phyloP scores from a whole-genome alignment of 495 filamentous ascomycete species.

The Parachaetomium inaequale region DNA sequence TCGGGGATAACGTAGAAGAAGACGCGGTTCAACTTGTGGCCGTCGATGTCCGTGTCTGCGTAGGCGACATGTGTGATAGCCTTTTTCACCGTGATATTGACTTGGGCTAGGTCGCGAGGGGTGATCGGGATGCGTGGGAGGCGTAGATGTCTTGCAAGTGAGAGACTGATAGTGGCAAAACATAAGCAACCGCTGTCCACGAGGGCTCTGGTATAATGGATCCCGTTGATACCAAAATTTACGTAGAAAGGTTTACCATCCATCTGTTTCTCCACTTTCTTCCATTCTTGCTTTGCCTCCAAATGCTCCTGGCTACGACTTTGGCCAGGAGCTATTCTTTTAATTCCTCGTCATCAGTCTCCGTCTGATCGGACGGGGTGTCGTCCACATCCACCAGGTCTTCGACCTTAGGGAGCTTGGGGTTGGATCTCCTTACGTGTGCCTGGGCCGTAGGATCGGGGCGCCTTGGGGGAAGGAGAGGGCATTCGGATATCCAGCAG shows the following conservation, averaged over 20 bases:
- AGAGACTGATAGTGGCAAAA: neutral
- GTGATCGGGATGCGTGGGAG: neutral
- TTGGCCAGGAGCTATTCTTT: slow-evolving; percentile 5
- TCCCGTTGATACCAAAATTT: neutral
- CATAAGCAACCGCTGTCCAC: neutral
- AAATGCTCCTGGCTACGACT: neutral
- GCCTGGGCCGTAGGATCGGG: neutral
- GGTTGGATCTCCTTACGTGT: neutral
- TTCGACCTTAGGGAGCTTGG: neutral
- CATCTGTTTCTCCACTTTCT: neutral
- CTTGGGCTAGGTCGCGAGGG: neutral
- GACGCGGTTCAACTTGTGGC: neutral
- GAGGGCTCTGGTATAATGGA: neutral
- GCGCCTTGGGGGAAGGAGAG: neutral
- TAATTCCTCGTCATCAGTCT: neutral
- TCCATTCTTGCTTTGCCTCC: neutral
- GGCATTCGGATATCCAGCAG: neutral
- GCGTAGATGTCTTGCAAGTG: neutral
- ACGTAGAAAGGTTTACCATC: neutral
- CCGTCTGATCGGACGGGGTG: neutral
- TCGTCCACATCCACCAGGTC: neutral
- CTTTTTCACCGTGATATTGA: neutral
- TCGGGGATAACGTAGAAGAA: neutral
- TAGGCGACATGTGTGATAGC: neutral
- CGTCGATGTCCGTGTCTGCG: neutral